A percentile compares a stretch with the other conserved stretches of the same genome.
phyloP scores from a whole-genome alignment of 495 filamentous ascomycete genomes.

The Annulohypoxylon bovei region DNA sequence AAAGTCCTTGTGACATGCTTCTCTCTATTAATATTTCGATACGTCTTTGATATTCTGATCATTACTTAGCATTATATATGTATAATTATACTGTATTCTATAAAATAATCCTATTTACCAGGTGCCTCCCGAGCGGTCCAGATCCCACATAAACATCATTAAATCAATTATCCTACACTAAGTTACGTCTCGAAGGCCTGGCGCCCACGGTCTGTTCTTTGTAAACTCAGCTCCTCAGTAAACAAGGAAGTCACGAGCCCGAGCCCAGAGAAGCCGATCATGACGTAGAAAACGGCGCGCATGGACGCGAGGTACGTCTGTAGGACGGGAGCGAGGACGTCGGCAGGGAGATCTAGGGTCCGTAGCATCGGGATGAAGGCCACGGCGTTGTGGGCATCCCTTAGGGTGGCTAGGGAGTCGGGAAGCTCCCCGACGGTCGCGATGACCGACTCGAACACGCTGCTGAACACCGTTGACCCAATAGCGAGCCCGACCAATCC shows the following conservation, averaged over 20 bases:
- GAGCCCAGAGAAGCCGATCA: slow-evolving; percentile 31
- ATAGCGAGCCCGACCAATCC: slow-evolving; percentile 53
- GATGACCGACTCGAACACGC: slow-evolving; percentile 38
- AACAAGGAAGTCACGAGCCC: slow-evolving; percentile 34
- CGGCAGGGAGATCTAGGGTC: slow-evolving; percentile 22
- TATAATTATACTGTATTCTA: neutral
- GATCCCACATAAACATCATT: neutral
- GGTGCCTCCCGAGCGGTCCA: neutral
- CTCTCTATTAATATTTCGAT: neutral
- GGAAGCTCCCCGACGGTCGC: slow-evolving; percentile 25
- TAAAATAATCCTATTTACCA: neutral
- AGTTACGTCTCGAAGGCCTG: slow-evolving; percentile 33
- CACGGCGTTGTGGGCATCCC: slow-evolving; percentile 28
- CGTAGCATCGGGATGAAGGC: slow-evolving; percentile 37
- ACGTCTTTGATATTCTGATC: neutral
- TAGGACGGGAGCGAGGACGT: slow-evolving; percentile 22
- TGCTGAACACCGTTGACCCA: slow-evolving; percentile 45
- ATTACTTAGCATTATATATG: slow-evolving; percentile 17
- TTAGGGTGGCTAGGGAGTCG: slow-evolving; percentile 16
- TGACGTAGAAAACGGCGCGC: slow-evolving; percentile 38
- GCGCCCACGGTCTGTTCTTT: slow-evolving; percentile 33
- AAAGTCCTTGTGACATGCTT: no score
- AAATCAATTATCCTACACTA: neutral
- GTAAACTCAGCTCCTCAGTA: slow-evolving; percentile 32
- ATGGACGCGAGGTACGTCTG: slow-evolving; percentile 27